These are phyloP conservation scores for Tolypocladium capitatum DNA, from an alignment of 2,329 filamentous ascomycete species.

Conservation along the genomic window DNA sequence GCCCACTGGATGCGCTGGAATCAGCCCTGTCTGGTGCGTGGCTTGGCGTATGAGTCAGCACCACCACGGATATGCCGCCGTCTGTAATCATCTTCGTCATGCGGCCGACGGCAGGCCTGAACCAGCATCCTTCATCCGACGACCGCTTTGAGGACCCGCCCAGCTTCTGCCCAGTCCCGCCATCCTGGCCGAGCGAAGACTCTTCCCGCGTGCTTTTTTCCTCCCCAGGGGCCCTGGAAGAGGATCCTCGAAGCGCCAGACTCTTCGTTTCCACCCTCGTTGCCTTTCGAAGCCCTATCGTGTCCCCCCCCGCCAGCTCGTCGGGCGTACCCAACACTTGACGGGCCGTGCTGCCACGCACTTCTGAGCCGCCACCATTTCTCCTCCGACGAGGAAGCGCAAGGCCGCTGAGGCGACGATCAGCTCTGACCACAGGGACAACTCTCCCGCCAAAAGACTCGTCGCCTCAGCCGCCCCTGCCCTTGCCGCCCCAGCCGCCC, in stretches of 20 bases:
- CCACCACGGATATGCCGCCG: background rate
- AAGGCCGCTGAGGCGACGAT: conserved; percentile 54
- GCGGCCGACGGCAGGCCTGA: background rate
- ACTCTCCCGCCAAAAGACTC: conserved; percentile 37
- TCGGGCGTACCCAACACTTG: conserved; percentile 3
- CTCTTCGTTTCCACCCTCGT: background rate
- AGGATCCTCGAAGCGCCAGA: background rate
- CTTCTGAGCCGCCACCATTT: conserved; percentile 36
- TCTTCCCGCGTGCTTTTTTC: background rate
- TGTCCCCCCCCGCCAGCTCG: background rate
- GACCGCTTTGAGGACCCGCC: background rate
- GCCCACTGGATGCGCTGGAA: background rate
- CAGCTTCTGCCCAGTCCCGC: background rate
- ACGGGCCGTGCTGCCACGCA: background rate
- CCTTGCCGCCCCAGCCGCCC: conserved; percentile 33
- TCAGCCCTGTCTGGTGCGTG: background rate
- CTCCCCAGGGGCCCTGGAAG: background rate
- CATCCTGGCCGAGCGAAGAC: background rate
- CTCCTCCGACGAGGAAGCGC: conserved; percentile 45
- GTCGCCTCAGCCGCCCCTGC: conserved; percentile 37
- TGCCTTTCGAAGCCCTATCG: background rate
- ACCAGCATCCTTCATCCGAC: background rate
- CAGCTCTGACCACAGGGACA: conserved; percentile 29
- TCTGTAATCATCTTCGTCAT: background rate
- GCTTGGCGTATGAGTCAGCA: background rate